These are phyloP conservation scores for Mycena epipterygia DNA, from an alignment of 768 basidiomycete species.

Conservation along the genomic window DNA sequence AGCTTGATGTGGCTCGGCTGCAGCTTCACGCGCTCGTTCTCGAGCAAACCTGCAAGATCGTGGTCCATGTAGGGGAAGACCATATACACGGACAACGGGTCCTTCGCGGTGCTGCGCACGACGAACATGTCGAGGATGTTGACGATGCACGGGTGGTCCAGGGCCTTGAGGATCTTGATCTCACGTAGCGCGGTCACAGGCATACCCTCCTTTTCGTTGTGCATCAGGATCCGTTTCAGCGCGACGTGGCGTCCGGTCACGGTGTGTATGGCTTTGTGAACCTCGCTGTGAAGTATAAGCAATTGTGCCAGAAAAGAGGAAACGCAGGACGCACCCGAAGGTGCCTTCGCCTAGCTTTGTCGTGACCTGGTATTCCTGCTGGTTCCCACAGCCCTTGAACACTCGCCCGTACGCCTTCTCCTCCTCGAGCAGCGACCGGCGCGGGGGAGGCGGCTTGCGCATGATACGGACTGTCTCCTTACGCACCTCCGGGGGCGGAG, in stretches of 20 bases:
- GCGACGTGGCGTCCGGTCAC: conserved; percentile 77
- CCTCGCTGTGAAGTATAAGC: conserved; percentile 69
- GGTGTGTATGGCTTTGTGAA: conserved; percentile 87
- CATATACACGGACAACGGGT: conserved; percentile 93
- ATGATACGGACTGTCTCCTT: conserved; percentile 40
- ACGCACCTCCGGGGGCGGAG: conserved; percentile 34
- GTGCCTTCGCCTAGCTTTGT: conserved; percentile 97
- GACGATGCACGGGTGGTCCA: conserved; percentile 89
- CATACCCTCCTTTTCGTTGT: conserved; percentile 97
- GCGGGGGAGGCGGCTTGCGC: conserved; percentile 58
- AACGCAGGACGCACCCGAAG: conserved; percentile 74
- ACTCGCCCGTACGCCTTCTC: conserved; percentile 73
- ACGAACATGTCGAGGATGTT: conserved; percentile 95
- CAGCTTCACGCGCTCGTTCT: conserved; percentile 90
- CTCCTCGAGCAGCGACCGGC: conserved; percentile 75
- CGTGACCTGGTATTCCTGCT: conserved; percentile 83
- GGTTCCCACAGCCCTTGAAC: conserved; percentile 78
- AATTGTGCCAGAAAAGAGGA: conserved; percentile 13
- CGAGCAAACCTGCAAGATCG: conserved; percentile 93
- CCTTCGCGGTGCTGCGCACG: conserved; percentile 77
- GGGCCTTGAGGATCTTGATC: conserved; percentile 94
- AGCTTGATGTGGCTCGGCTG: conserved; percentile 91
- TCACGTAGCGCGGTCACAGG: conserved; percentile 97
- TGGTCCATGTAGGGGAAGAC: conserved; percentile 99
- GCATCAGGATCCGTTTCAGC: conserved; percentile 95